Percentiles rank a stretch among this genome's conserved stretches.
phyloP scores from a whole-genome alignment of 331 rosid genomes.

The Acacia concinna region DNA sequence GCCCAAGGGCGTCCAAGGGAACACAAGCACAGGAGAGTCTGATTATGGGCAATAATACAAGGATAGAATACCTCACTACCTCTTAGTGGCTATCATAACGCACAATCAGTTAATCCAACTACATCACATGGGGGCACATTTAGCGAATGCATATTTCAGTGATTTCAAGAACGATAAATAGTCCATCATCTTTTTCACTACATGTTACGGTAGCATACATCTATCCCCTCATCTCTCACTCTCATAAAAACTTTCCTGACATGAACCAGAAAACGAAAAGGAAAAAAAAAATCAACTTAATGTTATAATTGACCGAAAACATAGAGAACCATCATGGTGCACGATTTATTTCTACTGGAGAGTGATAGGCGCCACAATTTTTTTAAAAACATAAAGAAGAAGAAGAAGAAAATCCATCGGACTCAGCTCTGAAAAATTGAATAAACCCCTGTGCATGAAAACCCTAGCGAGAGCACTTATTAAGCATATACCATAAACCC shows the following conservation, averaged over 20 bases:
- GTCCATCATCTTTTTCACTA: not conserved
- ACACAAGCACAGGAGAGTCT: not conserved
- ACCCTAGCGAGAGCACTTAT: slow-evolving; percentile 28
- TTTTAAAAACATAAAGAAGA: not conserved
- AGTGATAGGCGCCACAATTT: slow-evolving; percentile 8
- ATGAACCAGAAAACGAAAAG: slow-evolving; percentile 19
- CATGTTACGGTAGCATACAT: not conserved
- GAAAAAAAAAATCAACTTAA: slow-evolving; percentile 2
- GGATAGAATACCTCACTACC: not conserved
- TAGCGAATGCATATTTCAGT: not conserved
- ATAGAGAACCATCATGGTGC: not conserved
- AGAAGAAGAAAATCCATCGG: not conserved
- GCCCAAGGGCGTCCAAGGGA: not conserved
- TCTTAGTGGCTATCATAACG: not conserved
- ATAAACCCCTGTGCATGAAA: slow-evolving; percentile 21
- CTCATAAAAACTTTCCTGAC: slow-evolving; percentile 14
- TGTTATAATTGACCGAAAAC: not conserved
- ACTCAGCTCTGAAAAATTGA: not conserved
- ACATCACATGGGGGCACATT: slow-evolving; percentile 11
- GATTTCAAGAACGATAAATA: not conserved
- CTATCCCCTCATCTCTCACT: slow-evolving; percentile 22
- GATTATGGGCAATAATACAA: not conserved
- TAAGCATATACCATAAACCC: not conserved
- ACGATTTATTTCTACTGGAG: not conserved
- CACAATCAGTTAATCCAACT: slow-evolving; percentile 12